Percentiles rank a stretch among this genome's conserved stretches.
Conservation (phyloP, 805 yeast genomes). For the Starmera amethionina region DNA sequence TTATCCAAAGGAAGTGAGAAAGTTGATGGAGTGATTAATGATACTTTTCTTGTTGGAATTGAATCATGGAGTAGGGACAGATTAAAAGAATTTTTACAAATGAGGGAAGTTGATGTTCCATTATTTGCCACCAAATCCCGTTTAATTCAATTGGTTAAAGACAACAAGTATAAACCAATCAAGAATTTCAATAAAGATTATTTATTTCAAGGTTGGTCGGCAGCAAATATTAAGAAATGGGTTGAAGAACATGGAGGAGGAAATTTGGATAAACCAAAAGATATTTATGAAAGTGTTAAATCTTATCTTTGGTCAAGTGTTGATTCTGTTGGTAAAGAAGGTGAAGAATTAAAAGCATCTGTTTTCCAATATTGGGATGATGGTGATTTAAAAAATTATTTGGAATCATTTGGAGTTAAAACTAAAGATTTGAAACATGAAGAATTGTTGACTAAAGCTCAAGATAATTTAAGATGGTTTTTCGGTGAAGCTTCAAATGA, state of each 20-base stretch:
- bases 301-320: conserved; percentile 7
- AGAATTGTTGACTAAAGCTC: conserved; percentile 29
- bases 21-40: conserved; percentile 29
- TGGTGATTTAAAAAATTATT: conserved; percentile 31
- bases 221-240: conserved; percentile 31
- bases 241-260: conserved; percentile 19
- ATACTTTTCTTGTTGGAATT: conserved; percentile 35
- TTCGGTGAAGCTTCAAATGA: conserved; percentile 16
- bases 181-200: conserved; percentile 18
- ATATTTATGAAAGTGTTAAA: conserved; percentile 12
- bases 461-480: conserved; percentile 31
- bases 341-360: conserved; percentile 9
- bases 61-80: conserved; percentile 38
- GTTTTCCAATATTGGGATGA: conserved; percentile 32
- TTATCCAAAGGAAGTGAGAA: conserved; percentile 23
- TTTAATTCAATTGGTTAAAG: conserved; percentile 29
- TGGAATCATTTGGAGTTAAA: conserved; percentile 32
- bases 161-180: conserved; percentile 27
- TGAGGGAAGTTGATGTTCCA: conserved; percentile 31
- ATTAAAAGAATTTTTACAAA: conserved; percentile 29
- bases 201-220: conserved; percentile 29
- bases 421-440: conserved; percentile 19
- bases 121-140: conserved; percentile 28
- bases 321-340: conserved; percentile 2
- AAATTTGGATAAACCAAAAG: conserved; percentile 13